A percentile compares a stretch with the other conserved stretches of the same genome.
These are phyloP conservation scores for Volvox carteri DNA, from an alignment of 163 green algal species.

Conservation along the genomic window DNA sequence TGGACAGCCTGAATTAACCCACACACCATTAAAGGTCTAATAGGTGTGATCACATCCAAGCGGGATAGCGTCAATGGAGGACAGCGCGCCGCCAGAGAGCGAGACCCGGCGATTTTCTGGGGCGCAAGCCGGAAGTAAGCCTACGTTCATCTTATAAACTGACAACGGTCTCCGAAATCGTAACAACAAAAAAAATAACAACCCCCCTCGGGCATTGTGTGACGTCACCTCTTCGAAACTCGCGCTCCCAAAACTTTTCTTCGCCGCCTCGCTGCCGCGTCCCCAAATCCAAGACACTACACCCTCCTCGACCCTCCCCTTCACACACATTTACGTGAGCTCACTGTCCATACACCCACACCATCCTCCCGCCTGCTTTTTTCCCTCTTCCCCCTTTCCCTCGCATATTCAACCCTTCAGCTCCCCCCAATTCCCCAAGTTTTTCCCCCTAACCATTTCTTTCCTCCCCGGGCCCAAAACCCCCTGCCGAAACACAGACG, in stretches of 20 bases:
- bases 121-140: slow-evolving; percentile 31
- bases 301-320: not conserved
- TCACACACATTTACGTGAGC: not conserved
- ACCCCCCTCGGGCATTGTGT: not conserved
- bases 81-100: slow-evolving; percentile 7
- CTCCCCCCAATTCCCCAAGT: not conserved
- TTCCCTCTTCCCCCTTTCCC: not conserved
- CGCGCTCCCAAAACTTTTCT: not conserved
- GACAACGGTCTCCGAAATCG: too few relatives aligned
- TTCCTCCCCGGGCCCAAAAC: not conserved
- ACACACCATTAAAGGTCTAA: too few relatives aligned
- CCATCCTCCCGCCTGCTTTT: not conserved
- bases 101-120: slow-evolving; percentile 31
- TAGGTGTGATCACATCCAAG: too few relatives aligned
- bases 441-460: not conserved
- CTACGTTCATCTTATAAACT: not conserved
- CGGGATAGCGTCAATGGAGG: too few relatives aligned
- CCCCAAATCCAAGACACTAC: too few relatives aligned
- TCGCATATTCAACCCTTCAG: not conserved
- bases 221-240: not conserved
- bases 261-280: too few relatives aligned
- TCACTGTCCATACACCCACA: not conserved
- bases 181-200: not conserved
- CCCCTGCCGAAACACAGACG: not conserved
- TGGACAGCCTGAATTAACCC: too few relatives aligned